A percentile compares a stretch with the other conserved stretches of the same genome.
Evolutionary conservation across 495 filamentous ascomycete species (phyloP).

Genomic region (Aspergillus nidulans): DNA sequence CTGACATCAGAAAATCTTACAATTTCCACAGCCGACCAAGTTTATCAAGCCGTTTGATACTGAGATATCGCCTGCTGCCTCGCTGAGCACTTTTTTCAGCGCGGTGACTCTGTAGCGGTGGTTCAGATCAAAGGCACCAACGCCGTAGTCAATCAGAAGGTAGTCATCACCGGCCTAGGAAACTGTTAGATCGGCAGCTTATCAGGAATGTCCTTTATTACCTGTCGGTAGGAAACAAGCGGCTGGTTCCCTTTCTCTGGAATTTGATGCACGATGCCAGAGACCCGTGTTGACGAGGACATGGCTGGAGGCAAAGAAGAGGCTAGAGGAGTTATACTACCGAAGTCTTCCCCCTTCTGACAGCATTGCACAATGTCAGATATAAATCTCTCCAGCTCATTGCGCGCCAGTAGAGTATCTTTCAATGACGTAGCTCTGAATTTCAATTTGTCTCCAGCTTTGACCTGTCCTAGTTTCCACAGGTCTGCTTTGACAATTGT

Average conservation of each 20-base stretch:
- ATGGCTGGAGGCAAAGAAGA: constrained; percentile 5
- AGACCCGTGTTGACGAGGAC: constrained; percentile 17
- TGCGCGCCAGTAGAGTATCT: constrained; percentile 36
- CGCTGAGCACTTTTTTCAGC: constrained; percentile 36
- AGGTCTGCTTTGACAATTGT: constrained; percentile 52
- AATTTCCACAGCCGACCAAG: constrained; percentile 46
- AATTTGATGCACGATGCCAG: constrained; percentile 36
- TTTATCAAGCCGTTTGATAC: constrained; percentile 39
- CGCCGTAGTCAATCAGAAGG: constrained; percentile 51
- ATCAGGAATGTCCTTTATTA: constrained; percentile 2
- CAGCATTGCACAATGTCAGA: constrained; percentile 22
- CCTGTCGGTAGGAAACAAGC: constrained; percentile 47
- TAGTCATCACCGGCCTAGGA: constrained; percentile 50
- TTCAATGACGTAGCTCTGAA: constrained; percentile 43
- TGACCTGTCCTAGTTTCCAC: constrained; percentile 59
- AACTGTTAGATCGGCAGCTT: not conserved
- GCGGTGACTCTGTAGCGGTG: constrained; percentile 47
- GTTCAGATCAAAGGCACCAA: constrained; percentile 46
- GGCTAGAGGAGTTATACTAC: constrained; percentile 11
- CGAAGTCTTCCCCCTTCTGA: constrained; percentile 8
- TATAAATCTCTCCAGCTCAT: constrained; percentile 34
- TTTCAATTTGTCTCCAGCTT: constrained; percentile 51
- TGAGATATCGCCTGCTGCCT: constrained; percentile 23
- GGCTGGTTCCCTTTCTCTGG: constrained; percentile 35
- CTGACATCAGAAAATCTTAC: constrained; percentile 14